Evolutionary conservation across 75 land plant species (phyloP).

Genomic region (Pinus tabuliformis): DNA sequence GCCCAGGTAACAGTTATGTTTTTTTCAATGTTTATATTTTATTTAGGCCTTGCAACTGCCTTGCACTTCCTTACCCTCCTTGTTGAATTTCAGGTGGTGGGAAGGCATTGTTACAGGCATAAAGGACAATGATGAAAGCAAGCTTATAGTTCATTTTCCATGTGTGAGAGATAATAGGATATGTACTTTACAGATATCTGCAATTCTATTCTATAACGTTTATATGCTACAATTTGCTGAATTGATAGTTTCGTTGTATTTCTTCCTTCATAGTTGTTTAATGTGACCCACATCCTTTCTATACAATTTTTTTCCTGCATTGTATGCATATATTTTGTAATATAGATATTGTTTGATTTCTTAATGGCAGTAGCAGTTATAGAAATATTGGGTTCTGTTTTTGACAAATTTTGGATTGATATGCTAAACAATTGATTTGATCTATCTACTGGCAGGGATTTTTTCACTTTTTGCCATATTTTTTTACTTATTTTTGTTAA

Average conservation of each 20-base stretch:
- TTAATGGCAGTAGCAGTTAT: no score
- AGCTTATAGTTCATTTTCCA: slow-evolving; percentile 63
- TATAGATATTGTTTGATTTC: no score
- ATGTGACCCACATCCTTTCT: neutral
- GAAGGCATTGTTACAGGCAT: slow-evolving; percentile 68
- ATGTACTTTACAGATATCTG: neutral
- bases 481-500: no score
- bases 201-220: neutral
- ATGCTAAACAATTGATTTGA: no score
- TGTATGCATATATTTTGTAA: no score
- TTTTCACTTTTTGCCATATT: no score
- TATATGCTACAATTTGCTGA: neutral
- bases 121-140: slow-evolving; percentile 60
- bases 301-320: neutral
- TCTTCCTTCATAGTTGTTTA: neutral
- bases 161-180: neutral
- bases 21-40: neutral
- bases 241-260: neutral
- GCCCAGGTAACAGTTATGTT: neutral
- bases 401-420: no score
- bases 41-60: neutral
- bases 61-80: neutral
- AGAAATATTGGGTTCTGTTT: no score
- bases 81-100: slow-evolving; percentile 74
- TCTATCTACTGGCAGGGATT: no score